These are phyloP conservation scores for Cutaneotrichosporon mucoides DNA, from an alignment of 1,284 basidiomycete species.

Conservation along the genomic window DNA sequence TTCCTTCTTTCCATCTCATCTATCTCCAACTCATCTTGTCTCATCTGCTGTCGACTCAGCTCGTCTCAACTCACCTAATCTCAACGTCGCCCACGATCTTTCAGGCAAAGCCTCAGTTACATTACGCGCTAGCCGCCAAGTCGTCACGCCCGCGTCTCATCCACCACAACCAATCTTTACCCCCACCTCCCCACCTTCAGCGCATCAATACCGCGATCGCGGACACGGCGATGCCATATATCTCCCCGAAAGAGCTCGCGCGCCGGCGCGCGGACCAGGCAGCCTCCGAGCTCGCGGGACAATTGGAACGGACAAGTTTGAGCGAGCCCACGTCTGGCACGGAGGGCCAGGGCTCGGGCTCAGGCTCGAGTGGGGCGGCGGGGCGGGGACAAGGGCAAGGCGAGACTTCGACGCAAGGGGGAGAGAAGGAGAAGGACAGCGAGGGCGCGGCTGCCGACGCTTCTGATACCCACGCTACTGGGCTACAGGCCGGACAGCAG, in stretches of 20 bases:
- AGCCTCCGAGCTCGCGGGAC: constrained; percentile 1
- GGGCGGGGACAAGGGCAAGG: too few species aligned
- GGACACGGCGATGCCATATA: constrained; percentile 8
- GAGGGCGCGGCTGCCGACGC: not conserved
- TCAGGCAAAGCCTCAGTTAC: too few species aligned
- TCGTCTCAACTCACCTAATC: too few species aligned
- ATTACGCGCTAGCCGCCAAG: too few species aligned
- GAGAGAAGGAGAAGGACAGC: not conserved
- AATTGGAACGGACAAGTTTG: not conserved
- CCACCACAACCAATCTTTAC: not conserved
- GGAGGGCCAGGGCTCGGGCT: too few species aligned
- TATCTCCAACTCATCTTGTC: not conserved
- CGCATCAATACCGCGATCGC: too few species aligned
- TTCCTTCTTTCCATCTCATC: not conserved
- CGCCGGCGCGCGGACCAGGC: not conserved
- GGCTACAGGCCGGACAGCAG: too few species aligned
- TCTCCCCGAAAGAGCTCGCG: constrained; percentile 7
- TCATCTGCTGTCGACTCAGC: too few species aligned
- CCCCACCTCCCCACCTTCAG: not conserved
- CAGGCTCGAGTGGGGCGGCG: too few species aligned
- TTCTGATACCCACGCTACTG: not conserved
- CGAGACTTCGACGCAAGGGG: not conserved
- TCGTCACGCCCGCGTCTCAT: too few species aligned
- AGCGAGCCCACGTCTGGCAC: not conserved
- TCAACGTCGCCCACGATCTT: too few species aligned